Conservation (phyloP, 352 stramenopile genomes). For the Pythium apleroticum region DNA sequence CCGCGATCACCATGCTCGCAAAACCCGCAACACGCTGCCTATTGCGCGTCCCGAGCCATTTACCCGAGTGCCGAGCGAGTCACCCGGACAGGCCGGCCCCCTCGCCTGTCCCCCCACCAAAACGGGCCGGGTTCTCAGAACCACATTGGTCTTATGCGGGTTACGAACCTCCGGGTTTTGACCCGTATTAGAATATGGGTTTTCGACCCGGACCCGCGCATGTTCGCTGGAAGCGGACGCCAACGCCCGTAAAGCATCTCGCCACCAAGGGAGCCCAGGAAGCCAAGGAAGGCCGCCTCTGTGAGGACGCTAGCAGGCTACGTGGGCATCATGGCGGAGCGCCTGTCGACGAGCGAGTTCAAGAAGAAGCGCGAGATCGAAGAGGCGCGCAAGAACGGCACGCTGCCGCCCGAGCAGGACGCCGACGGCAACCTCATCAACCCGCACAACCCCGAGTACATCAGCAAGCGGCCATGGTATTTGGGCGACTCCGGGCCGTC, state of each 20-base stretch:
- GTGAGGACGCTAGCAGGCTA: too few species aligned
- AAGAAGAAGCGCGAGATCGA: constrained; percentile 90
- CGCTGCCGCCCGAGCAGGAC: constrained; percentile 84
- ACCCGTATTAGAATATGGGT: not conserved
- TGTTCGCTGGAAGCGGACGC: not conserved
- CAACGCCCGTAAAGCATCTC: not conserved
- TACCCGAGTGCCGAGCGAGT: constrained; percentile 13
- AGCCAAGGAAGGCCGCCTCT: too few species aligned
- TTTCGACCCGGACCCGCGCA: not conserved
- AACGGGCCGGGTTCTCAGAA: constrained; percentile 11
- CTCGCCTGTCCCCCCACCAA: not conserved
- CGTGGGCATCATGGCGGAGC: constrained; percentile 61
- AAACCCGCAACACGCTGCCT: not conserved
- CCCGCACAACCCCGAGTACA: constrained; percentile 99
- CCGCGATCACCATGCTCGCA: constrained; percentile 53
- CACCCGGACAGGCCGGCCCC: not conserved
- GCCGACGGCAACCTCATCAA: constrained; percentile 97
- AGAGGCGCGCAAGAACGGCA: constrained; percentile 90
- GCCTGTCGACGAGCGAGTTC: constrained; percentile 76
- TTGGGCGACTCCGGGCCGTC: constrained; percentile 92
- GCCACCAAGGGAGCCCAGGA: not conserved
- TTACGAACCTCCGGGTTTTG: too few species aligned
- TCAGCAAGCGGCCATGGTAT: constrained; percentile 99
- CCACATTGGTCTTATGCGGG: too few species aligned
- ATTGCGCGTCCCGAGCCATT: constrained; percentile 10